Base-by-base conservation (phyloP, 192 early-diverging fungal species). In the Lobosporangium transversale region DNA sequence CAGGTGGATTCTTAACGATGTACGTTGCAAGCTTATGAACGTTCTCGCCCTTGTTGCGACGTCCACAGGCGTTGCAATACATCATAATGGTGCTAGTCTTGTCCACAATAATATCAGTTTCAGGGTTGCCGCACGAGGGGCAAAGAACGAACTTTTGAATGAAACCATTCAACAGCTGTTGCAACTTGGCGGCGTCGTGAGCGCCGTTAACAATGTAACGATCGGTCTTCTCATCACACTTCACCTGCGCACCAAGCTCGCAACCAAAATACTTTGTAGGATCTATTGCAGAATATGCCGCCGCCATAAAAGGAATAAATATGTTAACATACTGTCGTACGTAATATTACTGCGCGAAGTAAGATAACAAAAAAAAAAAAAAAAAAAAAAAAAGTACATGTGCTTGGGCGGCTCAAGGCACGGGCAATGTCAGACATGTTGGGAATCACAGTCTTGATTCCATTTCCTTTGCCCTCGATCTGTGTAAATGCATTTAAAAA, bases 381-480 rank as follows among this genome's bases (percentile, higher is more conserved):
- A 17, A 42, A 59, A 68, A 18, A 14, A 76, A 76, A 40, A 40
- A 40, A 40, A 80, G 59, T 87, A 87, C 92, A 98, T 27, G 91
- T 78, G 17, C 94, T 90, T 29, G 96, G 97, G 43, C 97, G 89
- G 69, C 84, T 84, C 27, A 99, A 85, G 20, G 97, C 88, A 62
- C 92, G 92, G 20, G 95, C 92, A 65, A 99, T 91, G 58, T 98
- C 95, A 32, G 89, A 65, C 92, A 99, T 98, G 89, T 99, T 99
- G 58, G 93, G 92, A 66, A 99, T 86, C 48, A 97, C 94, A 8
- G 97, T 99, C 83, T 99, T 99, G 83, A 99, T 98, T 61, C 97
- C 97, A 86, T 99, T 99, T 48, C 97, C 97, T 81, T 93, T 94
- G 64, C 97, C 97, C 79, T 99, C 97, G 49, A 98, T 91, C 89